A percentile compares a stretch with the other conserved stretches of the same genome.
phyloP scores from a whole-genome alignment of 805 yeast species.

The Phaffomyces opuntiae region DNA sequence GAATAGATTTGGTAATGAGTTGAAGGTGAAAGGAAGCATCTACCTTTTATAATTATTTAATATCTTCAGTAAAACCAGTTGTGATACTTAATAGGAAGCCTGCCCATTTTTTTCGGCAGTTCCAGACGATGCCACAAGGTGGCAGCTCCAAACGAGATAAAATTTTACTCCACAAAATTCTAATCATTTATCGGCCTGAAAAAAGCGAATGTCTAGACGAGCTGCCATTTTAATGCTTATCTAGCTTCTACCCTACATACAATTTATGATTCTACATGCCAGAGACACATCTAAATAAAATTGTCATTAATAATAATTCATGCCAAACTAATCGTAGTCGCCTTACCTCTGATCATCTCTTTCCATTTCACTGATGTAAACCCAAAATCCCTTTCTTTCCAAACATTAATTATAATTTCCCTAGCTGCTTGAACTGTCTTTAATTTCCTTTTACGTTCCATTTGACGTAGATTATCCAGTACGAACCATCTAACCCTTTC shows the following conservation, averaged over 20 bases:
- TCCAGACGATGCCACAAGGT: too few species aligned
- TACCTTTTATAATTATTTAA: not conserved
- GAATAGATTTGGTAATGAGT: not conserved
- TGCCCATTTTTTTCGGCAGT: too few species aligned
- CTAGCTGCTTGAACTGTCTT: constrained; percentile 33
- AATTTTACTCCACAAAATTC: not conserved
- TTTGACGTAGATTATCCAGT: constrained; percentile 25
- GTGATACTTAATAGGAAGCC: too few species aligned
- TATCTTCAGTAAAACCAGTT: too few species aligned
- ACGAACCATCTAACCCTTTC: constrained; percentile 35
- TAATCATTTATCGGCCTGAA: not conserved
- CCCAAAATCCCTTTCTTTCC: constrained; percentile 35
- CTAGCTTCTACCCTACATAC: too few species aligned
- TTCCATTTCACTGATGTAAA: constrained; percentile 26
- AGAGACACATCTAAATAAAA: not conserved
- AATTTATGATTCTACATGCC: too few species aligned
- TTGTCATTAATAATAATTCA: constrained; percentile 6
- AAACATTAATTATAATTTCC: constrained; percentile 28
- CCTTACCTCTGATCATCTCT: constrained; percentile 30
- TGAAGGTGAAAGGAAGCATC: not conserved
- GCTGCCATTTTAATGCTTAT: not conserved
- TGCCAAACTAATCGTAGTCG: constrained; percentile 33
- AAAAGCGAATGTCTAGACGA: constrained; percentile 5
- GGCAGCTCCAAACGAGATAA: too few species aligned
- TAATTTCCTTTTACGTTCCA: constrained; percentile 32